phyloP scores from a whole-genome alignment of 768 basidiomycete genomes.

The Mycena alexandri region DNA sequence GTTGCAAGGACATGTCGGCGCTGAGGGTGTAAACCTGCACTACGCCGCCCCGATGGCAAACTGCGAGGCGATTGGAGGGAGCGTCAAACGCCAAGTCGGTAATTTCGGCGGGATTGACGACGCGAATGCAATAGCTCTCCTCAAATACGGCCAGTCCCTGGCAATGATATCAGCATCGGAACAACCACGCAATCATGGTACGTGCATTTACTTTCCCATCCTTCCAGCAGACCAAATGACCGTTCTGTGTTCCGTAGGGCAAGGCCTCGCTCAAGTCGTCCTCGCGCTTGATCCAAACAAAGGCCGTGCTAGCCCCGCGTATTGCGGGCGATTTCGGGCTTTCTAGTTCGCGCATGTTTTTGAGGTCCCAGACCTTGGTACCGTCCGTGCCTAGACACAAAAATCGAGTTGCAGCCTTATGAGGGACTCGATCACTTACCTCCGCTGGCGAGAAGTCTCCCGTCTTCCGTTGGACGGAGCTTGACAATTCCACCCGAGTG shows the following conservation, averaged over 20 bases:
- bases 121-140: conserved; percentile 32
- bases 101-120: conserved; percentile 38
- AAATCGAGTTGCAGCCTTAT: neutral
- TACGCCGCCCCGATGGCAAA: conserved; percentile 37
- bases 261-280: conserved; percentile 34
- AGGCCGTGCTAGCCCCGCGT: conserved; percentile 33
- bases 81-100: conserved; percentile 40
- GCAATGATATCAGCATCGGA: too few species aligned
- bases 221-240: conserved; percentile 39
- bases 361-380: conserved; percentile 33
- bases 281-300: conserved; percentile 37
- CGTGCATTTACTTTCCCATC: conserved; percentile 21
- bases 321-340: conserved; percentile 18
- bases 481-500: conserved; percentile 31
- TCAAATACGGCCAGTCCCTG: conserved; percentile 20
- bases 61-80: conserved; percentile 38
- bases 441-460: conserved; percentile 32
- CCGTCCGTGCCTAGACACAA: conserved; percentile 26
- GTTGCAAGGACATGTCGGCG: conserved; percentile 24
- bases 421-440: conserved; percentile 22
- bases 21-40: conserved; percentile 37
- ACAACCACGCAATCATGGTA: conserved; percentile 3
- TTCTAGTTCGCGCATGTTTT: conserved; percentile 19
- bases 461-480: conserved; percentile 31
- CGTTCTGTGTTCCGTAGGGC: conserved; percentile 35